Evolutionary conservation across 176 grass and related monocot species (phyloP).

Genomic region (Olyra latifolia): DNA sequence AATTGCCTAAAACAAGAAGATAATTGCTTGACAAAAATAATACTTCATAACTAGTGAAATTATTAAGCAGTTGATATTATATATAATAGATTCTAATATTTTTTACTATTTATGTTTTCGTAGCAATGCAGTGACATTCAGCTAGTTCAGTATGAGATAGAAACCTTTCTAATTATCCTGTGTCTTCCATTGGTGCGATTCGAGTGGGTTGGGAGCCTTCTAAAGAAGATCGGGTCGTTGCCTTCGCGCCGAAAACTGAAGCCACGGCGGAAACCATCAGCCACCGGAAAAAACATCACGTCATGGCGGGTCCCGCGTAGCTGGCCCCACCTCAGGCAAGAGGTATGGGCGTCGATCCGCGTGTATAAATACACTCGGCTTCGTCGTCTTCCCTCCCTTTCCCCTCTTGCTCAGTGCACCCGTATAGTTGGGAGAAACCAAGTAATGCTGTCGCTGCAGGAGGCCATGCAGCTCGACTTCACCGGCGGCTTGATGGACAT

Average conservation of each 20-base stretch:
- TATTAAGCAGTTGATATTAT: too few relatives aligned
- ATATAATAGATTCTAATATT: too few relatives aligned
- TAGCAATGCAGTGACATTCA: too few relatives aligned
- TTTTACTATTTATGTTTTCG: too few relatives aligned
- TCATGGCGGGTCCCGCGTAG: neutral
- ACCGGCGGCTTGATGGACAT: neutral
- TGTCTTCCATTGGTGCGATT: too few relatives aligned
- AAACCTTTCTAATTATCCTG: too few relatives aligned
- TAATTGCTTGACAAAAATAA: too few relatives aligned
- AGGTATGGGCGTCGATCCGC: neutral
- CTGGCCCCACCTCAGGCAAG: neutral
- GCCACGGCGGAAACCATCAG: neutral
- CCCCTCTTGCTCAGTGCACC: neutral
- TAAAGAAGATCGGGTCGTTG: too few relatives aligned
- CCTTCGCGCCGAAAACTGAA: neutral
- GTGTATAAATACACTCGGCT: conserved; percentile 34
- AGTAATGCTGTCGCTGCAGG: conserved; percentile 32
- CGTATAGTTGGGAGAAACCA: neutral
- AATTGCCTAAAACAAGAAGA: too few relatives aligned
- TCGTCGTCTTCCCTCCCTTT: conserved; percentile 21
- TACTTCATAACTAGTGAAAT: too few relatives aligned
- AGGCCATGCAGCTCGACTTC: conserved; percentile 33
- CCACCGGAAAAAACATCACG: neutral
- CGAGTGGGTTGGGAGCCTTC: too few relatives aligned
- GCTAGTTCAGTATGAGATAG: too few relatives aligned